A percentile compares a stretch with the other conserved stretches of the same genome.
phyloP scores from a whole-genome alignment of 148 eudicot genomes.

The Vaccinium darrowii region DNA sequence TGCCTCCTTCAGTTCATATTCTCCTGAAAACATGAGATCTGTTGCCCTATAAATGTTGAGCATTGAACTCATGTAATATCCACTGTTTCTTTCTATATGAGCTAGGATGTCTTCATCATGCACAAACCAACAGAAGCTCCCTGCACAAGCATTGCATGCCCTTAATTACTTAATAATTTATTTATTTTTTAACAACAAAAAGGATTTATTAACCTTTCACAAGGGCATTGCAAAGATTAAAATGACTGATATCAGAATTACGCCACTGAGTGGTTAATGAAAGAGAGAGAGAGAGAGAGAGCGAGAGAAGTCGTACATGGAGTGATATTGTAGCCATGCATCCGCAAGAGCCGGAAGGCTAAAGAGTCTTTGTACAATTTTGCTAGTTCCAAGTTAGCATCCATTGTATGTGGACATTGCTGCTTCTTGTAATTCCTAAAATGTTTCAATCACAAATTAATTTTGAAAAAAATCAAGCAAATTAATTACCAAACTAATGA shows the following conservation, averaged over 20 bases:
- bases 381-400: background rate
- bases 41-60: conserved; percentile 42
- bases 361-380: conserved; percentile 39
- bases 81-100: conserved; percentile 28
- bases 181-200: too few relatives aligned
- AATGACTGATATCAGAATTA: too few relatives aligned
- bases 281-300: background rate
- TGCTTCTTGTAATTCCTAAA: conserved; percentile 16
- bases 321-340: conserved; percentile 35
- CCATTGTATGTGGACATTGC: background rate
- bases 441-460: too few relatives aligned
- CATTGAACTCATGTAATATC: conserved; percentile 21
- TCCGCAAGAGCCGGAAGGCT: conserved; percentile 39
- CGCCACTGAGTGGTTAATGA: too few relatives aligned
- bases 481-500: too few relatives aligned
- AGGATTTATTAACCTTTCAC: too few relatives aligned
- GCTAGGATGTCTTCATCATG: conserved; percentile 16
- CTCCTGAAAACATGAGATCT: conserved; percentile 37
- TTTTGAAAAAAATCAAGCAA: too few relatives aligned
- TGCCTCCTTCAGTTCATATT: conserved; percentile 32
- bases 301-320: conserved; percentile 18
- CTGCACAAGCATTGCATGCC: conserved; percentile 14
- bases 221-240: too few relatives aligned
- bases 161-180: too few relatives aligned
- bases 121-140: conserved; percentile 45